phyloP scores from a whole-genome alignment of 2,329 filamentous ascomycete species.

The Blumeria graminis region DNA sequence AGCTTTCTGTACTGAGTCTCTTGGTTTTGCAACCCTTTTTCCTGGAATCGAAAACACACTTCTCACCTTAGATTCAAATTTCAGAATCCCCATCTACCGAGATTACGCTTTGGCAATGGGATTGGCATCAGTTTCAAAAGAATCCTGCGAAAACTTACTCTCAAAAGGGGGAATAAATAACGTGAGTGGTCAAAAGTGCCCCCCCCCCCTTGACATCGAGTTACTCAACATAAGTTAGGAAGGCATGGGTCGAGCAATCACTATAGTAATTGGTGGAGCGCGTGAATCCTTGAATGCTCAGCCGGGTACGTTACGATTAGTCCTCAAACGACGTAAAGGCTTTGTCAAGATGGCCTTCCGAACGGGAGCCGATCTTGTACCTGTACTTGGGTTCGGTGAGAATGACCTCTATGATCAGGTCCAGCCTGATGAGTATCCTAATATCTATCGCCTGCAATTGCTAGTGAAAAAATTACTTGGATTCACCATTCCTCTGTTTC shows the following conservation, averaged over 20 bases:
- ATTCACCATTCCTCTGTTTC: slow-evolving; percentile 77
- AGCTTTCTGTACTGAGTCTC: slow-evolving; percentile 71
- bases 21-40: slow-evolving; percentile 70
- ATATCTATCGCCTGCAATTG: slow-evolving; percentile 61
- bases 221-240: slow-evolving; percentile 19
- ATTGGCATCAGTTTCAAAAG: slow-evolving; percentile 66
- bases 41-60: slow-evolving; percentile 88
- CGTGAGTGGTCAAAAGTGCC: slow-evolving; percentile 6
- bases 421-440: slow-evolving; percentile 48
- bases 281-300: slow-evolving; percentile 76
- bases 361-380: slow-evolving; percentile 81
- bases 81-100: slow-evolving; percentile 76
- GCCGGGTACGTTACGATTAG: slow-evolving; percentile 50
- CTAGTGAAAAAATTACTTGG: slow-evolving; percentile 66
- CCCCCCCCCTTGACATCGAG: no score
- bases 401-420: slow-evolving; percentile 92
- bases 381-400: slow-evolving; percentile 79
- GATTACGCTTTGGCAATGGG: slow-evolving; percentile 86
- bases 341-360: slow-evolving; percentile 86
- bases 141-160: slow-evolving; percentile 75
- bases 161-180: slow-evolving; percentile 52
- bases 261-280: slow-evolving; percentile 83
- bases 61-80: slow-evolving; percentile 86
- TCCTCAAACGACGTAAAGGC: slow-evolving; percentile 65
- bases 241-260: slow-evolving; percentile 86